Percentiles rank a stretch among this genome's conserved stretches.
These are phyloP conservation scores for Bromus sterilis DNA, from an alignment of 176 grass and related monocot species.

Conservation along the genomic window DNA sequence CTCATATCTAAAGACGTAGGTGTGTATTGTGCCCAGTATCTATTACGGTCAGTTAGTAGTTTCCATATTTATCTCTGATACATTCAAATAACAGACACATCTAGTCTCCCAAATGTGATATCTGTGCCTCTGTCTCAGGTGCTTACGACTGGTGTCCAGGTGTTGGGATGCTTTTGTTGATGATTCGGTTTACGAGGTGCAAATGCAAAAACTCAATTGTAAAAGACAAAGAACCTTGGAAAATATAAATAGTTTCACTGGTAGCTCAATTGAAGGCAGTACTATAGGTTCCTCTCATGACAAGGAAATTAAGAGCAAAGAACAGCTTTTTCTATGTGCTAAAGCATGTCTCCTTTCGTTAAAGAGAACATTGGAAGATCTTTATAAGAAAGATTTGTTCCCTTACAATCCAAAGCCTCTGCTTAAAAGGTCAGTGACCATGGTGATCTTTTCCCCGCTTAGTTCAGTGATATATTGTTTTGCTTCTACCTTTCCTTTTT, in stretches of 20 bases:
- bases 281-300: slow-evolving; percentile 1
- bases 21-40: slow-evolving; percentile 69
- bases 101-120: not conserved
- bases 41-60: slow-evolving; percentile 61
- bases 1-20: slow-evolving; percentile 89
- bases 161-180: slow-evolving; percentile 68
- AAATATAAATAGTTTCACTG: slow-evolving; percentile 16
- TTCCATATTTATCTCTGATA: not conserved
- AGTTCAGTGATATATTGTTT: not conserved
- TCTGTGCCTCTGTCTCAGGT: slow-evolving; percentile 37
- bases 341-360: slow-evolving; percentile 79
- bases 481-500: not conserved
- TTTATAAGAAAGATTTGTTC: slow-evolving; percentile 73
- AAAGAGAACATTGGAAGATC: slow-evolving; percentile 70
- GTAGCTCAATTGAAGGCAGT: slow-evolving; percentile 4
- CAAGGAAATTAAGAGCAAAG: slow-evolving; percentile 1
- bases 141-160: slow-evolving; percentile 51
- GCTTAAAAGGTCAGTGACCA: slow-evolving; percentile 56
- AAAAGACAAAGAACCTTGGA: slow-evolving; percentile 63
- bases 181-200: slow-evolving; percentile 41
- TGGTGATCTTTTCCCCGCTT: not conserved
- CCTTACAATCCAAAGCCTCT: slow-evolving; percentile 88
- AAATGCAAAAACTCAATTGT: slow-evolving; percentile 21
- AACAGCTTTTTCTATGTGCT: slow-evolving; percentile 42
- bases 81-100: not conserved